Evolutionary conservation across 768 basidiomycete species (phyloP), one percentile per base, ranked within the genome.

Genomic region (Leccinellum rugosiceps): DNA sequence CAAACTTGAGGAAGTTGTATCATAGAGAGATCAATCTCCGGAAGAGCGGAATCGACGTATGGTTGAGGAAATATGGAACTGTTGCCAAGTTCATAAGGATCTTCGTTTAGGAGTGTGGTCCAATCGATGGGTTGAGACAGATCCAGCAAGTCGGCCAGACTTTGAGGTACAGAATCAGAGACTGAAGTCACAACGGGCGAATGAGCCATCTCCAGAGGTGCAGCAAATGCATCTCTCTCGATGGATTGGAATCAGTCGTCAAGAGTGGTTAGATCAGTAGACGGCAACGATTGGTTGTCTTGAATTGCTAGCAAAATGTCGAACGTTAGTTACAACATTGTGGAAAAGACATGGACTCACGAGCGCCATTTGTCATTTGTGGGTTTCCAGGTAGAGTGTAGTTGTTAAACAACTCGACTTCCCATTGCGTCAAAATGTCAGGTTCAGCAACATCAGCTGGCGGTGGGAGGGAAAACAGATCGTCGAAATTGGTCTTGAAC

Each of bases 391-490:
- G 60, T 30, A 65, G 57, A 1, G 6, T 50, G 1, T 74, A 68
- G 1, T 69, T 55, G 8, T 64, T 61, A 19, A 74, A 74, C 53
- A 77, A 23, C 6, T 75, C 66, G 1, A 79, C 67, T 41, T 77
- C 70, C 50, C 74, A 58, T 0, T 55, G 69, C 4, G 62, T 17
- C 0, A 62, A 65, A 1, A 56, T 48, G n/a, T 75, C 71, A 3
- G 67, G 63, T 14, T 66, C 63, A 0, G 53, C 55, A 0, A 63
- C 58, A 25, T 65, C 60, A 3, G 1, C 23, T 46, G 45, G 23
- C 21, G 25, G 25, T 6, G 45, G 45, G 15, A 46, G 21, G 23
- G 21, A 23, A 3, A 75, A 73, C 5, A 69, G 31, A 11, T 50
- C 5, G 6, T 58, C 57, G 52, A 70, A 66, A 44, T 64, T 59